Evolutionary conservation across 176 grass and related monocot genomes (phyloP).

Genomic region (Paspalum vaginatum): DNA sequence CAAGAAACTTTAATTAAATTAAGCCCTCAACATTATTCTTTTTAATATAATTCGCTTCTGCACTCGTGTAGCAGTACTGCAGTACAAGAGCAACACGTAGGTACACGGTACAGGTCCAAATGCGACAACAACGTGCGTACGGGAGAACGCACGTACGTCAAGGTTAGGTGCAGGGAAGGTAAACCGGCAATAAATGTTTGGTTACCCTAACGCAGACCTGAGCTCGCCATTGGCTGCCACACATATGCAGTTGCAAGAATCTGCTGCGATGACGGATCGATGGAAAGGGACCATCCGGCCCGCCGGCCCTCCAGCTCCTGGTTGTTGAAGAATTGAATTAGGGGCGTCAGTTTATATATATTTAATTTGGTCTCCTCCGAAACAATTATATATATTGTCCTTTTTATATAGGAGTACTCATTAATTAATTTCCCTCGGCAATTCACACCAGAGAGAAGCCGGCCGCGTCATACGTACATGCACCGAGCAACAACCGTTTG

Average conservation of each 20-base stretch:
- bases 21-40: neutral
- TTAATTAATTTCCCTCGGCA: no score
- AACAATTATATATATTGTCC: no score
- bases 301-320: neutral
- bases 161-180: conserved; percentile 57
- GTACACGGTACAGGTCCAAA: conserved; percentile 8
- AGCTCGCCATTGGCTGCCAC: neutral
- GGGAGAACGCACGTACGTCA: conserved; percentile 33
- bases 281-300: conserved; percentile 25
- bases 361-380: no score
- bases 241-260: conserved; percentile 6
- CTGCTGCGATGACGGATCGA: neutral
- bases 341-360: no score
- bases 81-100: neutral
- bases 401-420: no score
- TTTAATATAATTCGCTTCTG: conserved; percentile 5
- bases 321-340: conserved; percentile 30
- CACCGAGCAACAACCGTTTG: no score
- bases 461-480: no score
- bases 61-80: neutral
- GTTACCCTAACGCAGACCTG: conserved; percentile 45
- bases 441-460: no score
- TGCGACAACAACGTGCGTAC: conserved; percentile 15
- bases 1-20: conserved; percentile 33
- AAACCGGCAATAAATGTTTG: conserved; percentile 45